Base-by-base conservation (phyloP, 441 rosid genomes). In the Manihot esculenta region DNA sequence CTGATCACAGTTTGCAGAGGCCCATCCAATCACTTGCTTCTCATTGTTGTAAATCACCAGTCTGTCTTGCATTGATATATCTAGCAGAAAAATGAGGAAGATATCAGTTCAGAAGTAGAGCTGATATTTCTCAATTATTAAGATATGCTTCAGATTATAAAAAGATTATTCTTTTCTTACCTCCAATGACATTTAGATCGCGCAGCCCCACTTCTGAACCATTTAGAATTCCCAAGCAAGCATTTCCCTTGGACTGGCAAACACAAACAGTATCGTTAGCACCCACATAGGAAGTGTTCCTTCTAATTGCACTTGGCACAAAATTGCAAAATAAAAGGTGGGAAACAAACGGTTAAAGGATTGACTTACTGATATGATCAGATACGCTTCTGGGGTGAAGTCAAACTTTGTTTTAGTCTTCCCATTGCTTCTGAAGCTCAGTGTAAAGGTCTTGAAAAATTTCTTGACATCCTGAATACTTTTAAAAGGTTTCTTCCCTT, bases 21-120 rank as follows among this genome's bases (percentile, higher is more conserved):
- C 61, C 98, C 97, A 95, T 21, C 99, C 99, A 2, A 95, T 88
- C 49, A 47, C 70, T 35, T 95, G 92, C 72, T 80, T 92, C 84
- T 95, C 91, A 51, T 91, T 95, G 78, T 92, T 86, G 69, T 89
- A 95, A 30, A 92, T 83, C 76, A 92, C 84, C 87, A 89, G 73
- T 75, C 80, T 89, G 75, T 95, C 92, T 82, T 83, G 96, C 99
- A 95, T 95, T 10, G 99, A 95, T 81, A 93, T 75, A 77, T 95
- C 99, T 95, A 26, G 68, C 0, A 61, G n/a, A 49, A 59, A 9
- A 41, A 17, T 23, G 9, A 44, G 7, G 13, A 69, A 61, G 12
- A 6, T 41, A 33, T 45, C 23, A 12, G 20, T 11, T 44, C 8
- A 44, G 13, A 24, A 20, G 7, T 17, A 3, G 23, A 38, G 21